Percentiles rank a stretch among this genome's conserved stretches.
Evolutionary conservation across 2,329 filamentous ascomycete species (phyloP).

Genomic region (Aspergillus phoenicis): DNA sequence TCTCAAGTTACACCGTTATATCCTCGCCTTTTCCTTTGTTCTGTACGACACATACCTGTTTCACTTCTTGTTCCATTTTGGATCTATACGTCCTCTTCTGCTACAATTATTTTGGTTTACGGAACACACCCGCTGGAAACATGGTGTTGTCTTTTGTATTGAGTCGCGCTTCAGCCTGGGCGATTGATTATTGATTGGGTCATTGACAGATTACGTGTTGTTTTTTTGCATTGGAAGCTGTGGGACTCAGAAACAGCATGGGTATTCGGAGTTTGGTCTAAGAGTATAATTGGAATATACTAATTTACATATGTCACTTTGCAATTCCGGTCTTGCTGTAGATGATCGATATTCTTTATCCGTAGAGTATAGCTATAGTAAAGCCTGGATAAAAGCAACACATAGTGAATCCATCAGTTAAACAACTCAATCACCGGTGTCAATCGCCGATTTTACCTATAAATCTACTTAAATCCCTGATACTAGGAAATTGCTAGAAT

Average conservation of each 20-base stretch:
- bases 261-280: slow-evolving; percentile 4
- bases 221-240: slow-evolving; percentile 15
- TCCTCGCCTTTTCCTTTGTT: not conserved
- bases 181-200: not conserved
- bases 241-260: not conserved
- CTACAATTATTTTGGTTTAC: not conserved
- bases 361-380: too few species aligned
- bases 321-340: too few species aligned
- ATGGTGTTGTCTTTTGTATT: not conserved
- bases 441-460: too few species aligned
- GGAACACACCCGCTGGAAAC: not conserved
- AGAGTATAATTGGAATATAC: slow-evolving; percentile 11
- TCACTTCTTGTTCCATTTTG: not conserved
- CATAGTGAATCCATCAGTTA: too few species aligned
- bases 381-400: too few species aligned
- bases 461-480: too few species aligned
- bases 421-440: too few species aligned
- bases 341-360: too few species aligned
- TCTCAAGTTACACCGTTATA: not conserved
- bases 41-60: not conserved
- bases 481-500: too few species aligned
- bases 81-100: not conserved
- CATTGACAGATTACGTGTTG: not conserved
- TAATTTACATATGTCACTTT: not conserved
- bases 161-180: slow-evolving; percentile 10